phyloP scores from a whole-genome alignment of 371 early-diverging fungal genomes.

The Mucor lusitanicus region DNA sequence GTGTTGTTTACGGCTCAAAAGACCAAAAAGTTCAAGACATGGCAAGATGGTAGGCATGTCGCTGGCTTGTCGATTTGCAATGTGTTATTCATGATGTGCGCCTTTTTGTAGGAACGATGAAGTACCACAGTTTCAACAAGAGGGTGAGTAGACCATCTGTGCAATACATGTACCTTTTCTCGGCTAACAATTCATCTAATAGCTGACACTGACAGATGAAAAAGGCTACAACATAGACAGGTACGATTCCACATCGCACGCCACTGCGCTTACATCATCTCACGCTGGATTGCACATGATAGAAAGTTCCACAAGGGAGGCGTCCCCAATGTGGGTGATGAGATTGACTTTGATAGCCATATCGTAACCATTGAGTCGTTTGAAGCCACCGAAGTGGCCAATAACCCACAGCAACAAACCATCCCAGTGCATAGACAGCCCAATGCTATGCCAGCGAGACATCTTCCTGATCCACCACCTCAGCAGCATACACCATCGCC shows the following conservation, averaged over 20 bases:
- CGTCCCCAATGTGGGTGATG: conserved; percentile 50
- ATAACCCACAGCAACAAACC: neutral
- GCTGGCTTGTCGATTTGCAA: neutral
- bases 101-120: conserved; percentile 37
- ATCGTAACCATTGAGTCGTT: conserved; percentile 54
- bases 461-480: neutral
- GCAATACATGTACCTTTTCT: neutral
- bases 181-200: neutral
- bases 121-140: conserved; percentile 43
- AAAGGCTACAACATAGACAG: conserved; percentile 52
- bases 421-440: neutral
- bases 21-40: conserved; percentile 61
- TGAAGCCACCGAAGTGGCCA: neutral
- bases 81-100: too few relatives aligned
- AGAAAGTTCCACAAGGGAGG: conserved; percentile 52
- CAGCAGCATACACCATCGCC: neutral
- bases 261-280: too few relatives aligned
- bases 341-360: conserved; percentile 65
- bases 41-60: conserved; percentile 58
- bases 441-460: neutral
- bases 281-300: neutral
- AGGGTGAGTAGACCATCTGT: conserved; percentile 29
- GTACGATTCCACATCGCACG: conserved; percentile 7
- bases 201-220: conserved; percentile 50
- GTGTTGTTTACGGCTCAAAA: conserved; percentile 63